These are phyloP conservation scores for Pelargonium nanum DNA, from an alignment of 345 rosid genomes.

Conservation along the genomic window DNA sequence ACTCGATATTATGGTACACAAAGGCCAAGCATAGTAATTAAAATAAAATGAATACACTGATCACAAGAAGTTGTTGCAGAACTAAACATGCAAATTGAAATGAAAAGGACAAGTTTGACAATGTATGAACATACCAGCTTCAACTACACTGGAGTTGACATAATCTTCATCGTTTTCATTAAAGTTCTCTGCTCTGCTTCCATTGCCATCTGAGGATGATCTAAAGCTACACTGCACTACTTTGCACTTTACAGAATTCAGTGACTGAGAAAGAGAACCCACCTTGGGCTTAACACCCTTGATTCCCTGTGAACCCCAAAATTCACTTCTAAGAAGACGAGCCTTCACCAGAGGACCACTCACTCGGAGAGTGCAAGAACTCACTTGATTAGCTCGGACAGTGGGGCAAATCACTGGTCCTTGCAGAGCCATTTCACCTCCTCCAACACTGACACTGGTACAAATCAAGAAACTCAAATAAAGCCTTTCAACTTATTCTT, in stretches of 20 bases:
- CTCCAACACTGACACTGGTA: constrained; percentile 4
- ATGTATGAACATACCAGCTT: constrained; percentile 59
- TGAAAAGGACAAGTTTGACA: background rate
- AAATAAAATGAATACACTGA: too few species aligned
- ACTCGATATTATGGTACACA: too few species aligned
- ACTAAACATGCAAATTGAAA: too few species aligned
- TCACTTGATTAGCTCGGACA: constrained; percentile 50
- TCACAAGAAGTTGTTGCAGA: too few species aligned
- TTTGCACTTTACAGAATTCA: constrained; percentile 17
- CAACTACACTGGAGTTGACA: constrained; percentile 73
- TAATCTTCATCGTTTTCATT: constrained; percentile 72
- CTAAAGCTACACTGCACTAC: constrained; percentile 56
- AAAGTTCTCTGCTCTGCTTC: constrained; percentile 78
- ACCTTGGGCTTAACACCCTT: constrained; percentile 19
- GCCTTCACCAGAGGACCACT: constrained; percentile 28
- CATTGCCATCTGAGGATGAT: constrained; percentile 77
- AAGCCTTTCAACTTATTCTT: background rate
- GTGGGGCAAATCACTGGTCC: constrained; percentile 70
- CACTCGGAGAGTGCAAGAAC: constrained; percentile 27
- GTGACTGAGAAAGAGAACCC: constrained; percentile 16
- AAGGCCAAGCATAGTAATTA: too few species aligned
- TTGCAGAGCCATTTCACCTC: constrained; percentile 53
- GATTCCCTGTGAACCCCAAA: constrained; percentile 36
- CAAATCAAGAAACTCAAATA: background rate
- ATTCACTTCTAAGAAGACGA: constrained; percentile 22